A percentile compares a stretch with the other conserved stretches of the same genome.
Evolutionary conservation across 345 rosid genomes (phyloP).

Genomic region (Salix caprea): DNA sequence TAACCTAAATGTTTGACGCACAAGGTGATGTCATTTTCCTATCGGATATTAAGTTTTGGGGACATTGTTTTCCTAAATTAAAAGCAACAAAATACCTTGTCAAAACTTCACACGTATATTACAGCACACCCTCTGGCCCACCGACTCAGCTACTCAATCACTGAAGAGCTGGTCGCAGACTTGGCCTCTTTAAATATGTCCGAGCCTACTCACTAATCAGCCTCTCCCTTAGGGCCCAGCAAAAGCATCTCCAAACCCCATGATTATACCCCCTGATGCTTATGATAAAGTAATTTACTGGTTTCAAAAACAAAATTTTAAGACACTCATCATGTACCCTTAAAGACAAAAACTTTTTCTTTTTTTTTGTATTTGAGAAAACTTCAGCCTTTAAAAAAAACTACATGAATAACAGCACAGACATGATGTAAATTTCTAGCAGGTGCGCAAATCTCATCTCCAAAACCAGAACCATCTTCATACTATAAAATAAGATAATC

Average conservation of each 20-base stretch:
- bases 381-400: no score
- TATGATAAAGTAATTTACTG: neutral
- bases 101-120: neutral
- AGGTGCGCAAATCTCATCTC: neutral
- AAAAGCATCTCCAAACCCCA: neutral
- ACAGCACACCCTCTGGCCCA: slow-evolving; percentile 1
- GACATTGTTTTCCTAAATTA: neutral
- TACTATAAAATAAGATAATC: neutral
- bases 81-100: neutral
- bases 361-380: no score
- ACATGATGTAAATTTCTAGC: neutral
- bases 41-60: neutral
- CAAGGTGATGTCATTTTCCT: neutral
- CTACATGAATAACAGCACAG: neutral
- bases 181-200: neutral
- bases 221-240: neutral
- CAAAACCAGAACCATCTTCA: neutral
- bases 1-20: neutral
- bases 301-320: neutral
- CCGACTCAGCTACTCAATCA: neutral
- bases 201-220: neutral
- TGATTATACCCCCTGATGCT: neutral
- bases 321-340: neutral
- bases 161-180: neutral
- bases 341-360: neutral